Conservation (phyloP, 2,329 filamentous ascomycete genomes). For the Colletotrichum melonis region DNA sequence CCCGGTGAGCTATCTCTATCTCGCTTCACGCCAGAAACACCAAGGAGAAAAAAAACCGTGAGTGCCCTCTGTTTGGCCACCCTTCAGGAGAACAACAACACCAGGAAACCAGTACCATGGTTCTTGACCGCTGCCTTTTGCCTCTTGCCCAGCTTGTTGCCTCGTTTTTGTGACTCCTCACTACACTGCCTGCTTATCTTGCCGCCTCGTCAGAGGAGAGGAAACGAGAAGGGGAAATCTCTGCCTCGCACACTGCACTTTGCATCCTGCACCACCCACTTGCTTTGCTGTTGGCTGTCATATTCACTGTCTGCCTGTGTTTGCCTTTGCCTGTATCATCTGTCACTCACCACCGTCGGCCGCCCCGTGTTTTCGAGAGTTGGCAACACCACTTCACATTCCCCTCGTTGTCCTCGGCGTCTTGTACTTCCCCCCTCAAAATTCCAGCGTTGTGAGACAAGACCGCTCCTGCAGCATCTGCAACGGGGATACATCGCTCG, state of each 20-base stretch:
- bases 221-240: not conserved
- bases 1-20: slow-evolving; percentile 14
- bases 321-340: slow-evolving; percentile 25
- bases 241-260: slow-evolving; percentile 7
- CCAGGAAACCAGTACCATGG: slow-evolving; percentile 4
- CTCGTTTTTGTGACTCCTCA: slow-evolving; percentile 28
- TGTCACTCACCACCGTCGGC: slow-evolving; percentile 13
- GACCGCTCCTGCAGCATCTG: slow-evolving; percentile 31
- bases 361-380: slow-evolving; percentile 19
- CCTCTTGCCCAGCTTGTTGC: slow-evolving; percentile 17
- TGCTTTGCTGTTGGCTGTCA: slow-evolving; percentile 3
- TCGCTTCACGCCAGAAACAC: not conserved
- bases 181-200: slow-evolving; percentile 13
- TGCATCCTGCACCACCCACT: not conserved
- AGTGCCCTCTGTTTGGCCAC: slow-evolving; percentile 25
- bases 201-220: slow-evolving; percentile 2
- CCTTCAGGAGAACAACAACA: slow-evolving; percentile 7
- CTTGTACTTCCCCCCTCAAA: slow-evolving; percentile 17
- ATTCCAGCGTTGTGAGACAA: slow-evolving; percentile 29
- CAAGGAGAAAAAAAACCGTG: slow-evolving; percentile 4
- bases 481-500: slow-evolving; percentile 31
- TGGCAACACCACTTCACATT: slow-evolving; percentile 13
- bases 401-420: slow-evolving; percentile 13
- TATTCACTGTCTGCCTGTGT: slow-evolving; percentile 6
- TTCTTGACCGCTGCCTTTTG: slow-evolving; percentile 12